Evolutionary conservation across 305 asterid species (phyloP).

Genomic region (Euphrasia arctica): DNA sequence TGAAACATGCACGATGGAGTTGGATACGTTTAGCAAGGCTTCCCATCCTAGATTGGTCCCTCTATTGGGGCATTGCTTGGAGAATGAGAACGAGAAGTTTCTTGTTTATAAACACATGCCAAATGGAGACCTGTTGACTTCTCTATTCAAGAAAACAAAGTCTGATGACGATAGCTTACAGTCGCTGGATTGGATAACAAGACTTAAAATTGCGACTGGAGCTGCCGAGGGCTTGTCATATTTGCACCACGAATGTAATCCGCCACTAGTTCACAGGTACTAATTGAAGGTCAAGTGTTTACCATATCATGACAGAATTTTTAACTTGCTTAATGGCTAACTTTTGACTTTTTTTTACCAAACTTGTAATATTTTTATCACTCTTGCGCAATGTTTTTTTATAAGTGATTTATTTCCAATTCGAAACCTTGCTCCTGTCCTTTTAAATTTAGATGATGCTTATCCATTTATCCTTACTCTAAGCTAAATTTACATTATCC

Average conservation of each 20-base stretch:
- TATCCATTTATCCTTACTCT: not conserved
- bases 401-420: not conserved
- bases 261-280: conserved; percentile 78
- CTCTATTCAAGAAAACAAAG: conserved; percentile 51
- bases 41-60: conserved; percentile 82
- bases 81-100: conserved; percentile 70
- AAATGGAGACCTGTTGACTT: conserved; percentile 48
- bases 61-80: conserved; percentile 85
- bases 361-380: not conserved
- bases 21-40: conserved; percentile 65
- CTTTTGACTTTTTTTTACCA: not conserved
- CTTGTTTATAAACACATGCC: conserved; percentile 60
- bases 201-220: conserved; percentile 59
- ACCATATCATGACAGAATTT: not conserved
- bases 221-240: conserved; percentile 62
- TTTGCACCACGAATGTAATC: conserved; percentile 64
- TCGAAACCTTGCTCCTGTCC: not conserved
- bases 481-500: not conserved
- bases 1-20: conserved; percentile 58
- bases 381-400: not conserved
- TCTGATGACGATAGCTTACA: conserved; percentile 42
- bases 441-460: conserved; percentile 1
- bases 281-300: not conserved
- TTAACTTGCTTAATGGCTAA: not conserved
- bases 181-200: conserved; percentile 55